Evolutionary conservation across 2,329 filamentous ascomycete genomes (phyloP).

Genomic region (Xylaria hypoxylon): DNA sequence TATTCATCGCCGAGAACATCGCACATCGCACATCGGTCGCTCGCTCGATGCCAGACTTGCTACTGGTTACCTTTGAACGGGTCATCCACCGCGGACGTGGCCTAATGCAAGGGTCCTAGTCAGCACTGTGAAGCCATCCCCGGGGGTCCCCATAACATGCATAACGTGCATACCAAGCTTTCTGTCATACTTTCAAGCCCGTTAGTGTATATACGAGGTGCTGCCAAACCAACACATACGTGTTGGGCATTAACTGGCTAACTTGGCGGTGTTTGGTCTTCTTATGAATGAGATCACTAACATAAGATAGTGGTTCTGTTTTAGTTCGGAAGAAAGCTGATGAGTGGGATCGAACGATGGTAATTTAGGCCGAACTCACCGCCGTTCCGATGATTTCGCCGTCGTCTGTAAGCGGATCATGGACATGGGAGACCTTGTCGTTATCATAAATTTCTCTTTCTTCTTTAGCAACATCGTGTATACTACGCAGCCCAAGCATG

Average conservation of each 20-base stretch:
- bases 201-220: constrained; percentile 13
- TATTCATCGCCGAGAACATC: background rate
- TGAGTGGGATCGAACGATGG: constrained; percentile 31
- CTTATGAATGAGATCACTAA: constrained; percentile 34
- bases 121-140: constrained; percentile 24
- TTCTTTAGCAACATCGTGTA: constrained; percentile 22
- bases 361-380: constrained; percentile 33
- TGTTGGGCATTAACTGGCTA: constrained; percentile 25
- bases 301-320: constrained; percentile 34
- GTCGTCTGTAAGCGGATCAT: constrained; percentile 17
- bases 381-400: constrained; percentile 25
- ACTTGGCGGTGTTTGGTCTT: constrained; percentile 17
- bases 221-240: constrained; percentile 1
- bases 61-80: constrained; percentile 25
- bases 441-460: background rate
- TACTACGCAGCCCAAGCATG: constrained; percentile 25
- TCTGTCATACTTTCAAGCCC: constrained; percentile 8
- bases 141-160: constrained; percentile 12
- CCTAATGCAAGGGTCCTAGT: constrained; percentile 34
- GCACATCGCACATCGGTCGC: background rate
- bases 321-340: constrained; percentile 26
- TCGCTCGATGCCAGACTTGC: constrained; percentile 9
- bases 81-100: constrained; percentile 23
- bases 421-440: constrained; percentile 24
- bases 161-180: constrained; percentile 35